Conservation (phyloP, 2,329 filamentous ascomycete species). For the Exophiala aquamarina region DNA sequence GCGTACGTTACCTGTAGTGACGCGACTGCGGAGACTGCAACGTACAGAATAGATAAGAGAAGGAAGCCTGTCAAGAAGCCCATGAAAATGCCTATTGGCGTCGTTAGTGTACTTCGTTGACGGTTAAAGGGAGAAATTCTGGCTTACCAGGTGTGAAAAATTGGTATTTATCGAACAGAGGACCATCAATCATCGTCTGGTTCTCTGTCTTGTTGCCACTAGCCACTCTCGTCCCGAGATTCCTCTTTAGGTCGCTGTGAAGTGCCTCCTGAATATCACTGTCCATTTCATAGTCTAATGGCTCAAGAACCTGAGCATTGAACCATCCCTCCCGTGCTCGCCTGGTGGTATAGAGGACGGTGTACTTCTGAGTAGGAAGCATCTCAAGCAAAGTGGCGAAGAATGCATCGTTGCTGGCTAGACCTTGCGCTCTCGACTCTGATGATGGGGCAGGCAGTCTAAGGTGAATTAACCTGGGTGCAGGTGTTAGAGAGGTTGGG, state of each 20-base stretch:
- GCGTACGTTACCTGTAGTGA: constrained; percentile 89
- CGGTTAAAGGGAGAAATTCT: no score
- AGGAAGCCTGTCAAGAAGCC: constrained; percentile 69
- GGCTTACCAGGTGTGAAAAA: constrained; percentile 82
- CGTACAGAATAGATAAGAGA: constrained; percentile 73
- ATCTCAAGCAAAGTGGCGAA: constrained; percentile 48
- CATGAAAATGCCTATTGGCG: constrained; percentile 77
- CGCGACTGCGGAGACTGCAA: constrained; percentile 72
- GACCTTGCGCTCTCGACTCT: constrained; percentile 10
- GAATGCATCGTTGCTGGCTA: constrained; percentile 40
- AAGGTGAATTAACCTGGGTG: constrained; percentile 42
- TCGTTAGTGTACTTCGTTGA: not conserved
- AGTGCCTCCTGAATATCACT: constrained; percentile 62
- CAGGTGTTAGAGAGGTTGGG: constrained; percentile 20
- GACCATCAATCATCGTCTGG: constrained; percentile 37
- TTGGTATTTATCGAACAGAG: constrained; percentile 87
- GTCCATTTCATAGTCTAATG: constrained; percentile 61
- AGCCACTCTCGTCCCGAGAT: constrained; percentile 40
- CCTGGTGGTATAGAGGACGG: constrained; percentile 72
- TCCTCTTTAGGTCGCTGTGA: constrained; percentile 74
- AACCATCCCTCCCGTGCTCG: constrained; percentile 42
- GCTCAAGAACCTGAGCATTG: constrained; percentile 29
- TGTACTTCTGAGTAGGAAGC: constrained; percentile 60
- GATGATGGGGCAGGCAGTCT: constrained; percentile 41
- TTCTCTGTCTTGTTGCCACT: constrained; percentile 27